Base-by-base conservation (phyloP, 2,329 filamentous ascomycete genomes). In the Hypoxylon sp. region DNA sequence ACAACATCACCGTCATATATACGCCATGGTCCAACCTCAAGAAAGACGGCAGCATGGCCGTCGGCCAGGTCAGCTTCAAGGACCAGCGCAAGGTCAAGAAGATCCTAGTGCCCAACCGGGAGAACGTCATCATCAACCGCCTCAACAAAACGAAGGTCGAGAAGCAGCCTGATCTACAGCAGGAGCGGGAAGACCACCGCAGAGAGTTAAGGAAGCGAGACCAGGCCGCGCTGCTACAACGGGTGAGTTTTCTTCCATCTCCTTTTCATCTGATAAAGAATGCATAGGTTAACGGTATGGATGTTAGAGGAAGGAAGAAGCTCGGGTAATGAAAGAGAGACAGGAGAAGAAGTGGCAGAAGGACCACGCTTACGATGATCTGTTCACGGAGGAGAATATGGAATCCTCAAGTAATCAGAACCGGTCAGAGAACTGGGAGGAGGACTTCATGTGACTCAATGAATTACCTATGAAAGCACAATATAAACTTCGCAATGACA, bases 11-110 rank as follows among this genome's bases (percentile, higher is more conserved):
- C 15, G 81, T 99, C 77, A 97, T 99, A 77, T 99, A 99, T 83
- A 99, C 96, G 3, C 96, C 96, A 6, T 98, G 96, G 94, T 92
- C 93, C 48, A 99, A 99, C 79, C 87, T 99, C 35, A 92, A 93
- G 79, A 99, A 99, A 79, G 93, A 97, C 77, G 95, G 94, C 31
- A 93, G 91, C 79, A 99, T 99, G 96, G 94, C 93, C 17, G 91
- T 91, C 2, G 96, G 96, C 21, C 96, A 99, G 79, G 96, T 99
- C 58, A 91, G 92, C 70, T 99, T 98, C 84, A 94, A 97, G 78
- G 93, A 98, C 80, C 87, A 87, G 44, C 93, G 93, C 75, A 91
- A 91, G 82, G 94, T 98, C 71, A 94, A 92, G 82, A 91, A 91
- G 73, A 84, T 97, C 64, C 89, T 97, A 63, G 92, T 99, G 15